These are phyloP conservation scores for Aspergillus hiratsukae DNA, from an alignment of 2,329 filamentous ascomycete genomes.

Conservation along the genomic window DNA sequence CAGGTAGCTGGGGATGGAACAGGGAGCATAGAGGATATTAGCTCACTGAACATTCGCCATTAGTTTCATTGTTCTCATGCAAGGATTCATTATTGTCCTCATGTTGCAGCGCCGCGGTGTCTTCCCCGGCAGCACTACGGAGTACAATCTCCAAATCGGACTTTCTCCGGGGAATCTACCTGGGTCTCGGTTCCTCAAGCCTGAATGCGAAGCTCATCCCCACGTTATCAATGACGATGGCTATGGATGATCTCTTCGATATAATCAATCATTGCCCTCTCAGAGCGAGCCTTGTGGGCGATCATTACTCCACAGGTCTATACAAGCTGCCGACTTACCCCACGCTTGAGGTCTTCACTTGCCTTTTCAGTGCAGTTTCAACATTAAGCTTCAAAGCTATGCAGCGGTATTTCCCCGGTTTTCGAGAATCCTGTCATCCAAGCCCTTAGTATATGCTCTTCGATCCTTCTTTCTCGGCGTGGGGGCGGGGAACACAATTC, in stretches of 20 bases:
- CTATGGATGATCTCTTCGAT: background rate
- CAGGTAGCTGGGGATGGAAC: slow-evolving; percentile 31
- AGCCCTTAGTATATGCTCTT: background rate
- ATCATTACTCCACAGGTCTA: background rate
- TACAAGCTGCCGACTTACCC: background rate
- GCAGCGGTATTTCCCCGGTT: background rate
- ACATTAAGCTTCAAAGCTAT: background rate
- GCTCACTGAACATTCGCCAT: slow-evolving; percentile 37
- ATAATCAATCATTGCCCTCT: background rate
- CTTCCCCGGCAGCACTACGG: background rate
- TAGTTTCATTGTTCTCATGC: slow-evolving; percentile 15
- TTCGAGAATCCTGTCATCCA: background rate
- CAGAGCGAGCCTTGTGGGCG: background rate
- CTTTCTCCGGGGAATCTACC: background rate
- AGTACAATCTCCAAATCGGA: background rate
- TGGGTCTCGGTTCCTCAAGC: background rate
- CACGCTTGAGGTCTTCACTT: slow-evolving; percentile 1
- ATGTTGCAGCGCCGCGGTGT: background rate
- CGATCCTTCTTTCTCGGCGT: background rate
- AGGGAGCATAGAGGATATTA: slow-evolving; percentile 47
- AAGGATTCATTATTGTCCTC: background rate
- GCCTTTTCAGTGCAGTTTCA: background rate
- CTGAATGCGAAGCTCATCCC: background rate
- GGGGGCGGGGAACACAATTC: background rate
- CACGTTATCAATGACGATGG: background rate